Conservation (phyloP, 768 basidiomycete species). For the Neoboletus brunneissimus region DNA sequence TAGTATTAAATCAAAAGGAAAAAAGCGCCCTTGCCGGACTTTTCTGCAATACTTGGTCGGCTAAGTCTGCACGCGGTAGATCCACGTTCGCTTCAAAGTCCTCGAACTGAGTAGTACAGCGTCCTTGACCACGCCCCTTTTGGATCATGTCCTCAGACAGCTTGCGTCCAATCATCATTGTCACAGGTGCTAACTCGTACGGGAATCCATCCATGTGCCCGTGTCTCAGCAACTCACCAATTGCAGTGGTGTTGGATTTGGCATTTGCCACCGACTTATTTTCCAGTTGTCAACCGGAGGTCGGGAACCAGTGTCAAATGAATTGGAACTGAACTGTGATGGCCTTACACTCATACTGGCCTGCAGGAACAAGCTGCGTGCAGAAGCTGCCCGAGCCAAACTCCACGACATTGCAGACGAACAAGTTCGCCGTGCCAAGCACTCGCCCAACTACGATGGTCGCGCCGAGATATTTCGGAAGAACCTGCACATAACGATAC, state of each 20-base stretch:
- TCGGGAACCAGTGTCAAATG: constrained; percentile 32
- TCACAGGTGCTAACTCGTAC: constrained; percentile 72
- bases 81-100: too few relatives aligned
- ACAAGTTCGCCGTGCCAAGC: constrained; percentile 42
- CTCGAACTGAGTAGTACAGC: too few relatives aligned
- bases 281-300: constrained; percentile 54
- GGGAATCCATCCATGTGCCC: constrained; percentile 10
- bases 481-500: constrained; percentile 58
- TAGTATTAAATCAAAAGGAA: too few relatives aligned
- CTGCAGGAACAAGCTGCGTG: constrained; percentile 65
- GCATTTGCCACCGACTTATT: constrained; percentile 77
- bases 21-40: too few relatives aligned
- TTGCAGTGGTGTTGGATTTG: constrained; percentile 76
- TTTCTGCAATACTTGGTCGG: too few relatives aligned
- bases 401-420: constrained; percentile 54
- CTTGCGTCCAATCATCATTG: constrained; percentile 50
- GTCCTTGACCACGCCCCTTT: not conserved
- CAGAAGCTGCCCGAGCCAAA: constrained; percentile 55
- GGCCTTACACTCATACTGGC: constrained; percentile 78
- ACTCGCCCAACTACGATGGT: constrained; percentile 41
- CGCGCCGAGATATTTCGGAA: constrained; percentile 57
- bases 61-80: too few relatives aligned
- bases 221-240: constrained; percentile 31
- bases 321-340: constrained; percentile 35
- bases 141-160: constrained; percentile 26